These are phyloP conservation scores for Fomitopsis pinicola DNA, from an alignment of 1,284 basidiomycete species.

Conservation along the genomic window DNA sequence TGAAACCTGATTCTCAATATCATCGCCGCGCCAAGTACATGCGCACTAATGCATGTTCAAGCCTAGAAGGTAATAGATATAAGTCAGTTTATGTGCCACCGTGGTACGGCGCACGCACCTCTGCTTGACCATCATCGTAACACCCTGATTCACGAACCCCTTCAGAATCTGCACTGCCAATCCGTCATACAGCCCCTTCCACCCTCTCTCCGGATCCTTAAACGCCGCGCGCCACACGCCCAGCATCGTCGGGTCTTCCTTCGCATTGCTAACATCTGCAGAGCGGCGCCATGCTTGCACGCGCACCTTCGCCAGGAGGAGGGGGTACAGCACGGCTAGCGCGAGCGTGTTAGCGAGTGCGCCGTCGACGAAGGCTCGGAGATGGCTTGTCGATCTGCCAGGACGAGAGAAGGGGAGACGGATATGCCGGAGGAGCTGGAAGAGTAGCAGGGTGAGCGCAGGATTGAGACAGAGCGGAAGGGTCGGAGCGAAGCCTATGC, in stretches of 20 bases:
- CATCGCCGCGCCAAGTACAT: conserved; percentile 3
- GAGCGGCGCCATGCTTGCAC: conserved; percentile 34
- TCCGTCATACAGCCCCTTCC: conserved; percentile 46
- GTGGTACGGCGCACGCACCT: conserved; percentile 25
- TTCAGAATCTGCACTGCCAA: conserved; percentile 49
- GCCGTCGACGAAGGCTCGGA: conserved; percentile 47
- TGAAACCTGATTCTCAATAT: not conserved
- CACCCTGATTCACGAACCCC: conserved; percentile 51
- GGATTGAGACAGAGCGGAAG: conserved; percentile 49
- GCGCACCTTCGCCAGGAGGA: conserved; percentile 55
- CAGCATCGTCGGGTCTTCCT: conserved; percentile 18
- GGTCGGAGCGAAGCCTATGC: conserved; percentile 44
- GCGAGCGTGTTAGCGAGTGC: conserved; percentile 44
- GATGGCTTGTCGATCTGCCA: conserved; percentile 16
- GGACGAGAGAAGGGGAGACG: conserved; percentile 3
- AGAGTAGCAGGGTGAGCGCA: conserved; percentile 48
- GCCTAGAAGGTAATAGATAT: not conserved
- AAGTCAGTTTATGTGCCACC: not conserved
- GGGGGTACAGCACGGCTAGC: conserved; percentile 44
- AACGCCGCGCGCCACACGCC: conserved; percentile 21
- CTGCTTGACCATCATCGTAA: conserved; percentile 54
- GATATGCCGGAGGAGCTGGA: conserved; percentile 45
- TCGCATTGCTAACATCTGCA: conserved; percentile 18
- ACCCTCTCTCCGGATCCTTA: conserved; percentile 19
- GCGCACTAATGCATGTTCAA: conserved; percentile 6